phyloP scores from a whole-genome alignment of 2,329 filamentous ascomycete genomes.

The Fusarium praegraminearum region DNA sequence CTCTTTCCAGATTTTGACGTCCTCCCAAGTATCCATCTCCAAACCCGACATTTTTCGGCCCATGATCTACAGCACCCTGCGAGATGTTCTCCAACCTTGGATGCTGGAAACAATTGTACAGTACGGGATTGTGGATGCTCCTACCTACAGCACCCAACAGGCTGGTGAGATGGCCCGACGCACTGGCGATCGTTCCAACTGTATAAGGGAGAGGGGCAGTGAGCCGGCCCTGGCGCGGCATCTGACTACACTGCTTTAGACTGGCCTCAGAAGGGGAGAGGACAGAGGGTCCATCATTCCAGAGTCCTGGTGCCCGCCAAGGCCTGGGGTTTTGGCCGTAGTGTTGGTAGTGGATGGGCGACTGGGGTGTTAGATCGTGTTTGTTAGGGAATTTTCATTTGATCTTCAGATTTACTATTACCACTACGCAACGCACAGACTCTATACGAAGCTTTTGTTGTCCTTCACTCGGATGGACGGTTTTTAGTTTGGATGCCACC shows the following conservation, averaged over 20 bases:
- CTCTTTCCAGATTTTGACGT: neutral
- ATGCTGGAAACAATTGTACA: conserved; percentile 13
- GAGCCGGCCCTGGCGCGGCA: conserved; percentile 35
- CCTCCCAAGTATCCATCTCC: neutral
- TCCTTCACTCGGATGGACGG: conserved; percentile 1
- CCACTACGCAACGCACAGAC: conserved; percentile 26
- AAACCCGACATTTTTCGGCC: conserved; percentile 33
- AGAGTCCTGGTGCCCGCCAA: conserved; percentile 40
- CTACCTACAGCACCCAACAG: conserved; percentile 31
- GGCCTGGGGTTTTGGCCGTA: conserved; percentile 35
- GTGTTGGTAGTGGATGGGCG: conserved; percentile 33
- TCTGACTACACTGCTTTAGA: conserved; percentile 5
- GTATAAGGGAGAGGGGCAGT: conserved; percentile 35
- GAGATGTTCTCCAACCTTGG: neutral
- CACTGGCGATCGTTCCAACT: conserved; percentile 39
- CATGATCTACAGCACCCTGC: neutral
- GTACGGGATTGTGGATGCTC: conserved; percentile 41
- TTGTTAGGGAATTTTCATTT: conserved; percentile 39
- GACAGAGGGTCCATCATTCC: conserved; percentile 42
- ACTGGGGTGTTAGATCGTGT: conserved; percentile 33
- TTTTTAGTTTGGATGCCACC: neutral
- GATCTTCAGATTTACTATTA: conserved; percentile 35
- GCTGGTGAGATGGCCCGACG: conserved; percentile 46
- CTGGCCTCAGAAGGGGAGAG: conserved; percentile 18
- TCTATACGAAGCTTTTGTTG: conserved; percentile 18